Percentiles rank a stretch among this genome's conserved stretches.
Evolutionary conservation across 1,284 basidiomycete genomes (phyloP).

Genomic region (Anthracocystis walkeri): DNA sequence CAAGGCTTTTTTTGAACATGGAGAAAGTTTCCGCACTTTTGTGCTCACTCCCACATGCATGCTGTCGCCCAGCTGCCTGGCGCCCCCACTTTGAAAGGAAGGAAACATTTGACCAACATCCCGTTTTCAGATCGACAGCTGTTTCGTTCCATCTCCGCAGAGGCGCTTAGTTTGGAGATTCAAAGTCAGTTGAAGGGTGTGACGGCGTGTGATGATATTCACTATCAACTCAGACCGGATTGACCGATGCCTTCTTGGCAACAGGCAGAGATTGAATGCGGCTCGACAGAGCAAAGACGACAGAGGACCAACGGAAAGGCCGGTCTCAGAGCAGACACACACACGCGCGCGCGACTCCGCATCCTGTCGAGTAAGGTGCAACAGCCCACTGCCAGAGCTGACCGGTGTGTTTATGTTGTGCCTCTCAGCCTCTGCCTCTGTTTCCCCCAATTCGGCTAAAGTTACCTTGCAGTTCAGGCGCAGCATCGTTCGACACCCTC

Average conservation of each 20-base stretch:
- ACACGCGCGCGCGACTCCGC: constrained; percentile 13
- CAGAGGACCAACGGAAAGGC: constrained; percentile 1
- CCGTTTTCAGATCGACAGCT: constrained; percentile 2
- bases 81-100: constrained; percentile 1
- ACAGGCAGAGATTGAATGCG: neutral
- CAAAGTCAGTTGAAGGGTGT: constrained; percentile 3
- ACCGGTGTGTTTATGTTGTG: constrained; percentile 11
- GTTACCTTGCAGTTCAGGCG: constrained; percentile 32
- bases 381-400: neutral
- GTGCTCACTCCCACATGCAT: neutral
- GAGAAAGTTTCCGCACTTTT: neutral
- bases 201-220: neutral
- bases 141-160: neutral
- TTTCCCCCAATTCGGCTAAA: constrained; percentile 28
- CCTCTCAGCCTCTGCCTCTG: neutral
- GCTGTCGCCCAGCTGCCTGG: neutral
- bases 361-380: neutral
- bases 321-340: neutral
- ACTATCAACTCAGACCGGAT: constrained; percentile 3
- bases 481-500: constrained; percentile 30
- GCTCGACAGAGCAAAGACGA: no score
- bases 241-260: neutral
- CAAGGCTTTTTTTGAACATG: neutral
- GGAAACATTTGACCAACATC: neutral
- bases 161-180: constrained; percentile 4